Evolutionary conservation across 805 yeast genomes (phyloP), one percentile per base, ranked within the genome.

Genomic region (Lachancea thermotolerans): DNA sequence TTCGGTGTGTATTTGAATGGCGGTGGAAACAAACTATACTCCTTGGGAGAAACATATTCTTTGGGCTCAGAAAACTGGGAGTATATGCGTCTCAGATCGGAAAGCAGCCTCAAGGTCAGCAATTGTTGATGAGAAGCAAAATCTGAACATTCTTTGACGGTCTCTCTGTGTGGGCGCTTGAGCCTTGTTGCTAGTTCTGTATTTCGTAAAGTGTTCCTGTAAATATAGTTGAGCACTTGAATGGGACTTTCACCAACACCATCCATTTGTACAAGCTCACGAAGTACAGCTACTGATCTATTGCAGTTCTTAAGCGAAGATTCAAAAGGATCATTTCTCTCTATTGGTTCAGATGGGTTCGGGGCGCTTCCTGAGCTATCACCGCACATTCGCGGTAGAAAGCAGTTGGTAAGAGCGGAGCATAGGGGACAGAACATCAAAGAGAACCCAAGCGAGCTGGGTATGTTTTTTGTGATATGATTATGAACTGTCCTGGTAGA

Each of bases 381-480:
- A 8, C 12, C 16, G 3, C 31, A 9, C 3, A 53, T 27, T 31
- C 85, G 69, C 0, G 98, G 99, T 36, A 91, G 67, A 59, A 91
- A 88, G 48, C 83, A 73, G 58, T 91, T 91, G 58, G 84, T 85
- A 37, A 91, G 70, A 0, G 95, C 83, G 49, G 88, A 88, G 69
- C 99, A 91, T 32, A 91, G 72, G 0, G 98, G 98, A 58, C 99
- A 91, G 21, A 86, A 66, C 52, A 86, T 83, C 56, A 90, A 95
- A 7, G 79, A 77, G 46, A 78, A 77, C 27, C 79, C 80, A 10
- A 72, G 65, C 50, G 85, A 79, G 51, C 84, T 95, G 0, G 96
- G 95, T 4, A 81, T 71, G 41, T 90, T 86, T 58, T 95, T 72
- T 0, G 95, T 85, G 30, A 89, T 78, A 57, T 88, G 95, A 14